Evolutionary conservation across 2,329 filamentous ascomycete genomes (phyloP), one percentile per base, ranked within the genome.

Genomic region (Exutisphaerella laricina): DNA sequence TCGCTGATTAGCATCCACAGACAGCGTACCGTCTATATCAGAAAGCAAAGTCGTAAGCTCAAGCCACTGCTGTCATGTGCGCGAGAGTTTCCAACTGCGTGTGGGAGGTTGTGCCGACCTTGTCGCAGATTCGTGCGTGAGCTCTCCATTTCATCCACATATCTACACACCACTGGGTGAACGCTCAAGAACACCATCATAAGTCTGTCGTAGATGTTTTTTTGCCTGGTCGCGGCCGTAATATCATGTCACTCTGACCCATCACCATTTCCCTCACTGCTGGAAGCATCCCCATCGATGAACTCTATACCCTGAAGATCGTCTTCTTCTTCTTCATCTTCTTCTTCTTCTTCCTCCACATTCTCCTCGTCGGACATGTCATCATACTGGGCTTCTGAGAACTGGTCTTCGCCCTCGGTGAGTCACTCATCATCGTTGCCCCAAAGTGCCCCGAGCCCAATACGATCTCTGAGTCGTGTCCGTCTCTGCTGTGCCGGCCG

Each of bases 401-500:
- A 44, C 28, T 44, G 32, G 8, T 39, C 44, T n/a, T 46, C 46
- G 17, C 45, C 48, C 9, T 35, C 33, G 33, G 33, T 22, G 16
- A 48, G 41, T 53, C 47, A 54, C 26, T 54, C 53, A 30, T 55
- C 54, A 37, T 54, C 58, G 7, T 49, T 49, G 12, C 48, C 55
- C 43, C 50, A 58, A 4, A 58, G 32, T 17, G 49, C 51, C 5
- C 55, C 57, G 31, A 59, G 32, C 5, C 53, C 58, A 49, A 59
- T 53, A 7, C 54, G 37, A 43, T 53, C 51, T 34, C 56, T 52
- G 39, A 51, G 32, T 32, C 56, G 50, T 28, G 51, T 53, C 20
- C 46, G 40, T 28, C 41, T 43, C 20, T 33, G 31, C 7, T 39
- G 32, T 26, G 23, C 12, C 6, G 6, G 6, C 6, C 6, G 6